Evolutionary conservation across 768 basidiomycete species (phyloP).

Genomic region (Daedaleopsis sinensis): DNA sequence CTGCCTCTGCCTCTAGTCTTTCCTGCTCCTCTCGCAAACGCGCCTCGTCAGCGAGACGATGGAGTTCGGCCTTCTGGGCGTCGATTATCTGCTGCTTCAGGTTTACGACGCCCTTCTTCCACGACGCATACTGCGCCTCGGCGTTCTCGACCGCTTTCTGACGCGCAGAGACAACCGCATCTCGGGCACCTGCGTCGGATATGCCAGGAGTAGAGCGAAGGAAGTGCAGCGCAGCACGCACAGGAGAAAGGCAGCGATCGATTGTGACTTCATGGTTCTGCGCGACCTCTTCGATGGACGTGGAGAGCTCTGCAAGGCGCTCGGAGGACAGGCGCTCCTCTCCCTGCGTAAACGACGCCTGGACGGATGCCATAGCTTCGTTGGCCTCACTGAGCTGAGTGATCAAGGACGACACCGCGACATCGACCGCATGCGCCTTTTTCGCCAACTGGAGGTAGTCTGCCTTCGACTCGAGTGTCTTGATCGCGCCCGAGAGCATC

Average conservation of each 20-base stretch:
- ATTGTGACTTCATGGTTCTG: conserved; percentile 40
- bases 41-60: conserved; percentile 34
- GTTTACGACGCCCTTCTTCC: conserved; percentile 42
- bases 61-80: conserved; percentile 44
- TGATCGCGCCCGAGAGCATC: conserved; percentile 57
- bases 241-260: conserved; percentile 51
- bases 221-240: conserved; percentile 54
- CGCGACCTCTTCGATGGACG: conserved; percentile 39
- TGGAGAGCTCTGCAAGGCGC: conserved; percentile 40
- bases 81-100: conserved; percentile 41
- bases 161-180: conserved; percentile 52
- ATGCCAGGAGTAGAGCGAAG: conserved; percentile 55
- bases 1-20: conserved; percentile 16
- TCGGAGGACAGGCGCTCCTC: conserved; percentile 32
- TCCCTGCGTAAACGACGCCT: conserved; percentile 36
- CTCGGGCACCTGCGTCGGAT: conserved; percentile 47
- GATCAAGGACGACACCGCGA: conserved; percentile 39
- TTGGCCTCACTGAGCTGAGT: conserved; percentile 38
- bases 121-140: conserved; percentile 49
- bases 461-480: conserved; percentile 49
- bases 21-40: conserved; percentile 27
- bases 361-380: conserved; percentile 43
- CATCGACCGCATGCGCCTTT: conserved; percentile 58
- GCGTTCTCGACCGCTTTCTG: conserved; percentile 52
- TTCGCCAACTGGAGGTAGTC: conserved; percentile 53